A percentile compares a stretch with the other conserved stretches of the same genome.
These are phyloP conservation scores for Xanthoceras sorbifolium DNA, from an alignment of 345 rosid species.

Conservation along the genomic window DNA sequence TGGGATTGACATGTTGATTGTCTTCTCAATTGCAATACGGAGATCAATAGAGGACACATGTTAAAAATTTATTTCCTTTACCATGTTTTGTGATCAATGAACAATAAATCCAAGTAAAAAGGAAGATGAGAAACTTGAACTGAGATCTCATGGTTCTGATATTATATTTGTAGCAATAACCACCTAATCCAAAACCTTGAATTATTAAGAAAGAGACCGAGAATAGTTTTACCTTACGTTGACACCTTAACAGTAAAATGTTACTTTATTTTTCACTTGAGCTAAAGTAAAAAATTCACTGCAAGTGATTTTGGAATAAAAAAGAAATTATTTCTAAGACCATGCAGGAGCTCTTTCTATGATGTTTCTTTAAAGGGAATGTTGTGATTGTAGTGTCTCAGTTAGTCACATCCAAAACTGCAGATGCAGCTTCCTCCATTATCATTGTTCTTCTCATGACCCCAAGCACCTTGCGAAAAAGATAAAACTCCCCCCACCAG, in stretches of 20 bases:
- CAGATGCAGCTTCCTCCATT: conserved; percentile 13
- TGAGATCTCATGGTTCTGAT: no score
- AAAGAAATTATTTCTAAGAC: not conserved
- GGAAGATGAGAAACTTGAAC: no score
- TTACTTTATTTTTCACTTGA: not conserved
- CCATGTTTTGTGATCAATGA: no score
- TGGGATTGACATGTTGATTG: no score
- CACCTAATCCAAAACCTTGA: no score
- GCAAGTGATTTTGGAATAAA: not conserved
- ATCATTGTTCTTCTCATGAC: conserved; percentile 23
- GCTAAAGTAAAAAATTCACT: not conserved
- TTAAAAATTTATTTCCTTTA: no score
- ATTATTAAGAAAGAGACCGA: no score
- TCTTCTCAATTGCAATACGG: no score
- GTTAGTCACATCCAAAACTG: conserved; percentile 42
- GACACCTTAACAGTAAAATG: not conserved
- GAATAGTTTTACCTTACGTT: no score
- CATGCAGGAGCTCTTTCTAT: not conserved
- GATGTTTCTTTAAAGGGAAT: conserved; percentile 34
- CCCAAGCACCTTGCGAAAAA: conserved; percentile 16
- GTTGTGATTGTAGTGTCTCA: conserved; percentile 37
- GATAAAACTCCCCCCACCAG: conserved; percentile 22
- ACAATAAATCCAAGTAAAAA: no score
- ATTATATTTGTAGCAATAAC: no score
- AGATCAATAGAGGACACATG: no score